Conservation (phyloP, 2,329 filamentous ascomycete species). For the Fusarium xyrophilum region DNA sequence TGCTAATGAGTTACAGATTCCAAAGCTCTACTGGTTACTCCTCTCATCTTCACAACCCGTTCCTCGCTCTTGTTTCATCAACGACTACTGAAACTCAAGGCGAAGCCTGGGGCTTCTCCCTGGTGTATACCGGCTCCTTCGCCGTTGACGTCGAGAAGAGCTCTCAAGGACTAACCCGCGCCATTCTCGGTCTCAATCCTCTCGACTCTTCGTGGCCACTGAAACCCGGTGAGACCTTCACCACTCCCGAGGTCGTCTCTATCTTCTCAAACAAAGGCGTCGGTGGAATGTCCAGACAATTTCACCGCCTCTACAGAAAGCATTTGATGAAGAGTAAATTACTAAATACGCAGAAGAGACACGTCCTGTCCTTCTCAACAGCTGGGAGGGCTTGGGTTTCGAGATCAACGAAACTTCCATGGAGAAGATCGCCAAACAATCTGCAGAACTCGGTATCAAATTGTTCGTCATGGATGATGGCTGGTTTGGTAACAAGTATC, state of each 20-base stretch:
- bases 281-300: conserved; percentile 67
- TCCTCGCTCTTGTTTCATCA: conserved; percentile 63
- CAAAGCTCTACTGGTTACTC: conserved; percentile 67
- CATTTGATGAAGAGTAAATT: conserved; percentile 66
- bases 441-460: conserved; percentile 64
- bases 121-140: conserved; percentile 71
- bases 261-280: conserved; percentile 66
- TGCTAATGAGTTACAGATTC: conserved; percentile 52
- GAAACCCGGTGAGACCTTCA: conserved; percentile 61
- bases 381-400: conserved; percentile 69
- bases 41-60: conserved; percentile 70
- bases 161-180: conserved; percentile 67
- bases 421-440: conserved; percentile 61
- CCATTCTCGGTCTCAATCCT: conserved; percentile 66
- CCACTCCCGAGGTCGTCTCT: conserved; percentile 67
- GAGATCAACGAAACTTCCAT: conserved; percentile 64
- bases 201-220: conserved; percentile 66
- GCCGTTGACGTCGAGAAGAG: conserved; percentile 65
- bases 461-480: conserved; percentile 72
- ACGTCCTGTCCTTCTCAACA: conserved; percentile 66
- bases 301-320: conserved; percentile 67
- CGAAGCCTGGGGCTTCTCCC: conserved; percentile 69
- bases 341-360: conserved; percentile 59
- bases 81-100: conserved; percentile 66
- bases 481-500: conserved; percentile 68